phyloP scores from a whole-genome alignment of 1,284 basidiomycete genomes.

The Chiua sp. region DNA sequence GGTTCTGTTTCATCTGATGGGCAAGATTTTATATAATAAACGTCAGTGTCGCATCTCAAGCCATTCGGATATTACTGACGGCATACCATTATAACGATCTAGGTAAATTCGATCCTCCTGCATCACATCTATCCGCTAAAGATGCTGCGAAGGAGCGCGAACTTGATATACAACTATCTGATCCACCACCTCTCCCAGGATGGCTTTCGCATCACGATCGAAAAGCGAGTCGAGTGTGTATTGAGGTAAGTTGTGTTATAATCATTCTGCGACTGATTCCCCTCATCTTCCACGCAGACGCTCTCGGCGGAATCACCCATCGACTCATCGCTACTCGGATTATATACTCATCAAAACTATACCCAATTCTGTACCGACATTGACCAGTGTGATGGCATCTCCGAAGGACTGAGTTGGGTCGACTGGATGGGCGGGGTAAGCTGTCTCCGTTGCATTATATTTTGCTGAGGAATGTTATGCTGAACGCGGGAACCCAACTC shows the following conservation, averaged over 20 bases:
- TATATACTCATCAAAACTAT: constrained; percentile 96
- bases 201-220: constrained; percentile 68
- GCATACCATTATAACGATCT: background rate
- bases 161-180: constrained; percentile 54
- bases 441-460: constrained; percentile 14
- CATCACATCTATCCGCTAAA: constrained; percentile 55
- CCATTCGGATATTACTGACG: constrained; percentile 9
- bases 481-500: background rate
- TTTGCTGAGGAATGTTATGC: background rate
- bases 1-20: constrained; percentile 91
- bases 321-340: constrained; percentile 85
- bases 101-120: constrained; percentile 77
- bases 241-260: constrained; percentile 64
- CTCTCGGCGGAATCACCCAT: constrained; percentile 90
- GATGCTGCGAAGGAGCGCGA: constrained; percentile 63
- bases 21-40: constrained; percentile 96
- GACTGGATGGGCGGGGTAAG: constrained; percentile 81
- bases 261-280: background rate
- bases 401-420: constrained; percentile 83
- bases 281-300: constrained; percentile 45
- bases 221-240: constrained; percentile 78
- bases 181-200: constrained; percentile 58
- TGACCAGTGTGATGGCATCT: constrained; percentile 74
- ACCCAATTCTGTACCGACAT: constrained; percentile 81
- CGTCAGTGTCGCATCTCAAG: constrained; percentile 48